Base-by-base conservation (phyloP, 2,329 filamentous ascomycete genomes). In the Mycosphaerella sp. region DNA sequence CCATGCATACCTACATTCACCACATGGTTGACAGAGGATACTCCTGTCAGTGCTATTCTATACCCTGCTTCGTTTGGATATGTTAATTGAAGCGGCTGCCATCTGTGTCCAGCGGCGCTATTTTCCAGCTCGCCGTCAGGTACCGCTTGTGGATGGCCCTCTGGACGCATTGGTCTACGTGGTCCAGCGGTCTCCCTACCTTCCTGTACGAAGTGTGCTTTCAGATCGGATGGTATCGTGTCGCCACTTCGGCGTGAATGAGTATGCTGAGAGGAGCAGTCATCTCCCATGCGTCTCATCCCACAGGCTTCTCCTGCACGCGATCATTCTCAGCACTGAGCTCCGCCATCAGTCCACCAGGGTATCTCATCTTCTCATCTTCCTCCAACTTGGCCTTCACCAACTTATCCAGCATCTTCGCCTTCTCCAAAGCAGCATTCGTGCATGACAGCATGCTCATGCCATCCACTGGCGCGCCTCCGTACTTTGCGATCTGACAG, bases 401-500 rank as follows among this genome's bases (percentile, higher is more conserved):
- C 62, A 89, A 74, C 17, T 80, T 79, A 59, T 87, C 86, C 62
- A 96, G 78, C 63, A 89, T 84, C 74, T 89, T 89, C 17, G 88
- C 88, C 73, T 91, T 95, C 57, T 80, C 78, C 68, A 92, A 70
- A 9, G 91, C 90, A 54, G 85, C 73, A 52, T 80, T 83, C 1
- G 86, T 84, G 72, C 88, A 95, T 63, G 84, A 81, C 61, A 98
- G 75, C 62, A 97, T 74, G 34, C 80, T 76, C 56, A 91, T 75
- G 1, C 91, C 90, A 69, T 96, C 88, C 10, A 95, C 81, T 0
- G 90, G 81, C 17, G 81, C 79, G 26, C 93, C 93, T 23, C 92
- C 91, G 55, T 93, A 82, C 75, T 98, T 98, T 31, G 90, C 85
- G 56, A 96, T 81, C 71, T 95, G 89, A 65, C 90, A 95, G 40